Conservation (phyloP, 805 yeast genomes). For the Sugiyamaella smithiae region DNA sequence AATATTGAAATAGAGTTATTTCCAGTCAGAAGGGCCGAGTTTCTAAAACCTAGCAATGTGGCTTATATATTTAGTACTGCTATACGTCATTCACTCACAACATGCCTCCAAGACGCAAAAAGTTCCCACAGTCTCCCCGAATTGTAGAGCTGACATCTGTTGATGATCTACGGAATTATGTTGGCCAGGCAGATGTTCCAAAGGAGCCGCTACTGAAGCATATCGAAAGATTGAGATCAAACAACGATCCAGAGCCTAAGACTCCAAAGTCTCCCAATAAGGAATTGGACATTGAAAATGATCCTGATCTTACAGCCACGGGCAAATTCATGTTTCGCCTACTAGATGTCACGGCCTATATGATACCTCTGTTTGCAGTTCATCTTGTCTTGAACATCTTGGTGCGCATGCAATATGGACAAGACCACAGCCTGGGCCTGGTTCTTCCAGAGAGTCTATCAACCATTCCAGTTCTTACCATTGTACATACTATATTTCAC, state of each 20-base stretch:
- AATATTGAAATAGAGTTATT: no score
- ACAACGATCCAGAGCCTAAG: not conserved
- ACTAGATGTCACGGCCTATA: conserved; percentile 30
- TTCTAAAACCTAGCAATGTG: no score
- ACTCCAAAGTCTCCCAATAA: conserved; percentile 4
- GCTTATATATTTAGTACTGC: no score
- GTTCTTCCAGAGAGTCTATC: conserved; percentile 23
- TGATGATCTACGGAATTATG: conserved; percentile 21
- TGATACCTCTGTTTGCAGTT: conserved; percentile 35
- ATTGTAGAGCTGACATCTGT: conserved; percentile 21
- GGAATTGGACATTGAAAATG: conserved; percentile 8
- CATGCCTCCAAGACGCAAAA: conserved; percentile 9
- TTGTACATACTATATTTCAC: conserved; percentile 30
- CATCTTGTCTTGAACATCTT: conserved; percentile 35
- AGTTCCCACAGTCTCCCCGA: conserved; percentile 13
- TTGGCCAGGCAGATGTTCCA: conserved; percentile 22
- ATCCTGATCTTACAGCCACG: conserved; percentile 17
- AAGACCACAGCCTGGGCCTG: conserved; percentile 14
- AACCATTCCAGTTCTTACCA: conserved; percentile 33
- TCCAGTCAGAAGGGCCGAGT: no score
- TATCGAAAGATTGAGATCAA: conserved; percentile 12
- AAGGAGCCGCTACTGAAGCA: conserved; percentile 22
- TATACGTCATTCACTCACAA: not conserved
- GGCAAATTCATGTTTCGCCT: conserved; percentile 29
- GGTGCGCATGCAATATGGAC: conserved; percentile 37